A percentile compares a stretch with the other conserved stretches of the same genome.
Conservation (phyloP, 306 rosid species). For the Crotalaria pallida region DNA sequence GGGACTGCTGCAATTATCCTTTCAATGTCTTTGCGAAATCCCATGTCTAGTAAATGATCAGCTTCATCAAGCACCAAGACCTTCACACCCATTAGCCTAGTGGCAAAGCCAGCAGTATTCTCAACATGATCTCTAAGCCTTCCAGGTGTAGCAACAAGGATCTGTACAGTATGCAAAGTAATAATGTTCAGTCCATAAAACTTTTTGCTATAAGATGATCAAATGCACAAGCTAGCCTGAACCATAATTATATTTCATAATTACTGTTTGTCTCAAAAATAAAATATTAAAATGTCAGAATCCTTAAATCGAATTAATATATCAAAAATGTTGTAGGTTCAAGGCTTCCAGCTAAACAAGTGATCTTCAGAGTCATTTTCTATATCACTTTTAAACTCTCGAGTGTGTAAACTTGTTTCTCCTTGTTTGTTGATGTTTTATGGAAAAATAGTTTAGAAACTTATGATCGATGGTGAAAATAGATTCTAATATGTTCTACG, state of each 20-base stretch:
- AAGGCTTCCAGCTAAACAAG: background rate
- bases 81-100: constrained; percentile 91
- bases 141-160: constrained; percentile 99
- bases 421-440: background rate
- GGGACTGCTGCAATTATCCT: constrained; percentile 82
- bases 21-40: constrained; percentile 91
- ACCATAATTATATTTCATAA: background rate
- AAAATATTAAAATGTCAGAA: background rate
- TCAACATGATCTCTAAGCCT: constrained; percentile 93
- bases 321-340: background rate
- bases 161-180: constrained; percentile 42
- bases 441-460: background rate
- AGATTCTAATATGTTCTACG: background rate
- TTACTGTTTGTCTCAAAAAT: background rate
- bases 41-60: constrained; percentile 97
- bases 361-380: background rate
- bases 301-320: background rate
- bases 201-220: background rate
- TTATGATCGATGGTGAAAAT: background rate
- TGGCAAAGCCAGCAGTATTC: constrained; percentile 90
- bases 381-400: background rate
- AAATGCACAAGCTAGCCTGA: background rate
- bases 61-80: constrained; percentile 96
- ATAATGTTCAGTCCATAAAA: constrained; percentile 11
- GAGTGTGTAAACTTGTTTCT: background rate